These are phyloP conservation scores for Davidsoniella neocaledoniae DNA, from an alignment of 2,329 filamentous ascomycete species.

Conservation along the genomic window DNA sequence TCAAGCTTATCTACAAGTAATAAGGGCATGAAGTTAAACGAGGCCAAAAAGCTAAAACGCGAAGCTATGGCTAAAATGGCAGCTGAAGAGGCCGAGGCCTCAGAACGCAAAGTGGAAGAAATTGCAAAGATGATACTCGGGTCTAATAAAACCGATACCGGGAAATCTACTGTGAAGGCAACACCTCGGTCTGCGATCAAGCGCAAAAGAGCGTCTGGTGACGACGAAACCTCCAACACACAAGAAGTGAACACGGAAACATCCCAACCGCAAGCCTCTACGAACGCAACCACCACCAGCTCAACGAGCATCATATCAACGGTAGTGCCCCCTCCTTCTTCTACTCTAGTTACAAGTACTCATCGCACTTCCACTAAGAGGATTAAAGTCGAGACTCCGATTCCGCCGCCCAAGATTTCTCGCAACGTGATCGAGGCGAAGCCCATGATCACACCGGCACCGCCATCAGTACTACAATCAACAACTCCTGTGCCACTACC, in stretches of 20 bases:
- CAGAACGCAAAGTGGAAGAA: constrained; percentile 34
- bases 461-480: constrained; percentile 13
- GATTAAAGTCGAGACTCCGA: constrained; percentile 40
- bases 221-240: constrained; percentile 8
- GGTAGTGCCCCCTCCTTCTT: background rate
- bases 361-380: constrained; percentile 23
- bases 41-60: constrained; percentile 57
- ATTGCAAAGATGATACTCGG: constrained; percentile 23
- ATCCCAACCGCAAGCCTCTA: constrained; percentile 4
- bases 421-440: constrained; percentile 14
- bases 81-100: constrained; percentile 44
- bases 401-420: constrained; percentile 28
- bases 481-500: constrained; percentile 26
- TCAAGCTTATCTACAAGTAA: constrained; percentile 47
- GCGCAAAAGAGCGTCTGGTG: constrained; percentile 2
- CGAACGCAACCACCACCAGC: background rate
- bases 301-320: background rate
- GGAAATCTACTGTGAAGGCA: background rate
- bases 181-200: background rate
- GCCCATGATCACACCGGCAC: constrained; percentile 13
- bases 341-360: constrained; percentile 21
- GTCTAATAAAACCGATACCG: background rate
- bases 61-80: constrained; percentile 46
- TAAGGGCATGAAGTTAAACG: constrained; percentile 61
- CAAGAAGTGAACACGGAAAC: constrained; percentile 1